phyloP scores from a whole-genome alignment of 805 yeast species.

The Barnettozyma siamensis region DNA sequence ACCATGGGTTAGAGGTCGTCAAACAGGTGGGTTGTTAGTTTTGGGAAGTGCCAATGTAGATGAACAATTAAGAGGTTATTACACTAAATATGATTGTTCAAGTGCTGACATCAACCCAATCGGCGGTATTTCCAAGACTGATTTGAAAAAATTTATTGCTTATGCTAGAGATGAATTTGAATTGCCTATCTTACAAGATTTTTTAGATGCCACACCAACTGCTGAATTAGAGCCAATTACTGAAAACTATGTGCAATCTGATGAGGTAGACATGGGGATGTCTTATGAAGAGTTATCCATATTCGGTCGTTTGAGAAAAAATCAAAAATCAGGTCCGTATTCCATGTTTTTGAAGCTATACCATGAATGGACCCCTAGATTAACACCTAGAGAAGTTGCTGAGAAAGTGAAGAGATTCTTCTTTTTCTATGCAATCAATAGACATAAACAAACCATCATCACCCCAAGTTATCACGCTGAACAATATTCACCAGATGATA shows the following conservation, averaged over 20 bases:
- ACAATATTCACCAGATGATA: conserved; percentile 96
- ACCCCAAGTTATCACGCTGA: conserved; percentile 98
- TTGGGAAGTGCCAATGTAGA: conserved; percentile 97
- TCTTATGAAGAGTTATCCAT: conserved; percentile 89
- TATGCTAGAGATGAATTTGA: conserved; percentile 69
- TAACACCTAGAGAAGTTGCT: conserved; percentile 81
- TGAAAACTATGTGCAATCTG: conserved; percentile 86
- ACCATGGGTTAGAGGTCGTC: conserved; percentile 86
- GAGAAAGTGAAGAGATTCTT: conserved; percentile 89
- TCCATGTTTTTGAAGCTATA: conserved; percentile 87
- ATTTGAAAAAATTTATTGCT: conserved; percentile 75
- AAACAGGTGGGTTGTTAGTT: conserved; percentile 72
- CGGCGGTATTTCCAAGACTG: conserved; percentile 97
- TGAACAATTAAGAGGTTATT: conserved; percentile 90
- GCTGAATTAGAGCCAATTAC: conserved; percentile 98
- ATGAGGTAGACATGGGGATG: conserved; percentile 98
- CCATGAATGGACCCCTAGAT: conserved; percentile 86
- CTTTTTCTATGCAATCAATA: conserved; percentile 88
- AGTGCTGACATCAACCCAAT: conserved; percentile 97
- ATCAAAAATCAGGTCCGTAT: conserved; percentile 93
- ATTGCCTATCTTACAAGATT: conserved; percentile 70
- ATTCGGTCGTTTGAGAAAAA: conserved; percentile 87
- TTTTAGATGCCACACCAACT: conserved; percentile 90
- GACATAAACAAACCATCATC: conserved; percentile 96
- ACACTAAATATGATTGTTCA: conserved; percentile 96